Evolutionary conservation across 768 basidiomycete genomes (phyloP), one percentile per base, ranked within the genome.

Genomic region (Leucocoprinus sp.): DNA sequence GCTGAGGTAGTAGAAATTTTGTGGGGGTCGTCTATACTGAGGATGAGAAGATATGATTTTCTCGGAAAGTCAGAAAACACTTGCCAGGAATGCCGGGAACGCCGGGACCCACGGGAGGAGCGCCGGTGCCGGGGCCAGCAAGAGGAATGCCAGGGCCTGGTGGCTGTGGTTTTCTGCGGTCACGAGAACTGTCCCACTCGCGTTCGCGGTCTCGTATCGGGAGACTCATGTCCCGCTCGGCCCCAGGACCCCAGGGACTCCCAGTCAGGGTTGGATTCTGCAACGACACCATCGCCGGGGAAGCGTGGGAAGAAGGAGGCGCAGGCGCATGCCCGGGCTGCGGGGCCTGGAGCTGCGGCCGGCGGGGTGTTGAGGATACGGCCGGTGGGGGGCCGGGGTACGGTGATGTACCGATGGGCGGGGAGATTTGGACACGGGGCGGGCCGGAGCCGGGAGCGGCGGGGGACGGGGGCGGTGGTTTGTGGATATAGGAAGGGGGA

Each of bases 231-330:
- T 47, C 45, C 40, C 45, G 21, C 14, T 47, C 45, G 22, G 35
- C 45, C 39, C 45, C 45, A 7, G 45, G 38, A 31, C 45, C 38
- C 45, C 45, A 47, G 15, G 45, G 18, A 47, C 45, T 28, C 14
- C 28, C 33, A 6, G 33, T n/a, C 8, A 43, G 33, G 38, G 29
- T n/a, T 40, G 45, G 45, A 24, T 40, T 47, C 29, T 47, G 45
- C 31, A 51, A 33, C 8, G 50, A 51, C n/a, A 36, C 50, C 50
- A 51, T 51, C 15, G 50, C 50, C 11, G 50, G 50, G 33, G 50
- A 51, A 19, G 50, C 36, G 22, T 51, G 50, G n/a, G 50, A 51
- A 3, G 50, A 48, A n/a, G 45, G 22, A 14, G 45, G 45, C n/a
- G 37, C 45, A 23, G 47, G 50, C 15, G 45, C 37, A 24, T 39